Conservation (phyloP, 345 rosid genomes). For the Rubroshorea leprosula region DNA sequence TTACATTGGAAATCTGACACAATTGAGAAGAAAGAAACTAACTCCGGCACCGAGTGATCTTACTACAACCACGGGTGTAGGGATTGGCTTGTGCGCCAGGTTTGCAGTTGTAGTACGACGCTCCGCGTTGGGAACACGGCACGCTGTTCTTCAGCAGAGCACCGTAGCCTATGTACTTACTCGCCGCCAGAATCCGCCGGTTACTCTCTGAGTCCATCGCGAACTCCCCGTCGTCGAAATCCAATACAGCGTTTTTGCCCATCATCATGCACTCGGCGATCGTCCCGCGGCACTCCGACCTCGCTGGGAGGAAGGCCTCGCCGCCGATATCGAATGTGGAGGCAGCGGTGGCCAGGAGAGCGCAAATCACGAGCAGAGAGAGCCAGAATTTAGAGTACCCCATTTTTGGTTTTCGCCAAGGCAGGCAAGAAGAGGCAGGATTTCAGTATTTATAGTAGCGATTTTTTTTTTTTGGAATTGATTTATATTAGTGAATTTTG, state of each 20-base stretch:
- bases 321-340: slow-evolving; percentile 28
- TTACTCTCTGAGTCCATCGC: slow-evolving; percentile 67
- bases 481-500: slow-evolving; percentile 1
- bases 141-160: slow-evolving; percentile 74
- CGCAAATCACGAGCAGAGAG: slow-evolving; percentile 20
- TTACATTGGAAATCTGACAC: not conserved
- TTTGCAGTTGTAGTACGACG: slow-evolving; percentile 83
- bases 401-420: slow-evolving; percentile 21
- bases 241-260: slow-evolving; percentile 28
- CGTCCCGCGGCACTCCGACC: slow-evolving; percentile 57
- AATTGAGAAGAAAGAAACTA: slow-evolving; percentile 11
- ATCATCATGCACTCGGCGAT: slow-evolving; percentile 53
- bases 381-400: slow-evolving; percentile 15
- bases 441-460: slow-evolving; percentile 20
- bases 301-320: slow-evolving; percentile 30
- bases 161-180: slow-evolving; percentile 79
- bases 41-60: slow-evolving; percentile 74
- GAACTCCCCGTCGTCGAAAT: slow-evolving; percentile 37
- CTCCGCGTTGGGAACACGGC: slow-evolving; percentile 87
- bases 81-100: slow-evolving; percentile 77
- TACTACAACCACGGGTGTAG: slow-evolving; percentile 73
- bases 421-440: slow-evolving; percentile 1
- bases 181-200: slow-evolving; percentile 68
- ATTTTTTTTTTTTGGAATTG: too few species aligned
- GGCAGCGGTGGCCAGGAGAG: slow-evolving; percentile 36